Evolutionary conservation across 192 early-diverging fungal species (phyloP).

Genomic region (Podila horticola): DNA sequence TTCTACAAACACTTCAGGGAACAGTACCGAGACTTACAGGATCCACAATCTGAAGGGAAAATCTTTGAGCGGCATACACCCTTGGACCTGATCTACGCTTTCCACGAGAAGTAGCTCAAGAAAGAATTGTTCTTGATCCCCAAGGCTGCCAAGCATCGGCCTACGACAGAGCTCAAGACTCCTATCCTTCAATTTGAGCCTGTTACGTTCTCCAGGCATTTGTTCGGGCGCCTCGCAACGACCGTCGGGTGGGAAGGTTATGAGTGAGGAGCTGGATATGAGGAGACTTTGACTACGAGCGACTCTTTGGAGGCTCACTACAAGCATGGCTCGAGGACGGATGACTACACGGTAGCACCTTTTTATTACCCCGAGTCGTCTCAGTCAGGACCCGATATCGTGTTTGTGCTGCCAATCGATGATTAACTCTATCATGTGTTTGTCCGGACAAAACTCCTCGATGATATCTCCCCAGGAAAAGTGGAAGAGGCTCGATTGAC

Average conservation of each 20-base stretch:
- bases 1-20: background rate
- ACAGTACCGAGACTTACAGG: background rate
- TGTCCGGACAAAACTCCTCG: constrained; percentile 1
- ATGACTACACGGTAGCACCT: background rate
- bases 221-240: background rate
- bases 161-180: background rate
- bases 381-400: background rate
- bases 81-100: background rate
- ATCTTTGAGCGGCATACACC: constrained; percentile 8
- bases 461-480: background rate
- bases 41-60: background rate
- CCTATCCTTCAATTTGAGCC: background rate
- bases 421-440: background rate
- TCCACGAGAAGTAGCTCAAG: background rate
- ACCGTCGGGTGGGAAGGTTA: background rate
- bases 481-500: no score
- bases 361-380: background rate
- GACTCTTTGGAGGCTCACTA: constrained; percentile 7
- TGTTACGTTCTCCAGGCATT: background rate
- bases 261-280: background rate
- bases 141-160: background rate
- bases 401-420: background rate
- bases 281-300: background rate
- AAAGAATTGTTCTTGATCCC: background rate
- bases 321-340: background rate